Base-by-base conservation (phyloP, 2,329 filamentous ascomycete species). In the Venturia oleaginea region DNA sequence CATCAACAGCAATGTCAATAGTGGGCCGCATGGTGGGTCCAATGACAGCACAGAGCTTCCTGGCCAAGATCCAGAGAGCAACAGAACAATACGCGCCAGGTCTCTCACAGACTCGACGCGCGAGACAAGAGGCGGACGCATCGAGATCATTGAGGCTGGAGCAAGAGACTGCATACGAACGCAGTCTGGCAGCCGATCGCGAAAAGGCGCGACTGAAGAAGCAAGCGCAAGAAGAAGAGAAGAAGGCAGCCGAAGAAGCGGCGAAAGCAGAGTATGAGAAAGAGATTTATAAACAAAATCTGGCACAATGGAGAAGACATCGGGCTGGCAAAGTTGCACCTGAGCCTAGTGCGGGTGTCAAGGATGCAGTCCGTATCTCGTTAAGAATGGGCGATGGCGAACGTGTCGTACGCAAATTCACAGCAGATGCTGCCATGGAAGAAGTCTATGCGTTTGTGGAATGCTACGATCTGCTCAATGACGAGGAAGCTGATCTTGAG, bases 391-490 rank as follows among this genome's bases (percentile, higher is more conserved):
- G 81, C 0, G 87, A 84, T 4, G 89, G 85, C 0, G 88, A 91
- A 60, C 83, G 92, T 51, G 84, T 96, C 2, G 84, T 96, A 64
- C 84, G 93, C 51, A 84, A 84, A 61, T 97, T 99, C 73, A 75
- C 80, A 0, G 79, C 82, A 0, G 80, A 85, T n/a, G 85, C 89
- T 0, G 81, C 83, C 2, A 79, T 97, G 43, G 93, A 97, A 73
- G 92, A 97, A 71, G 78, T 99, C 6, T 97, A 97, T 75, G 94
- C 93, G 0, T 97, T 96, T 76, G 92, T 97, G 2, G 94, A 99
- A 72, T 97, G 93, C 76, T 88, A 92, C 73, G 86, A 91, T 62
- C 69, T 88, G 6, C 70, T 92, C 3, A 75, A 82, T 42, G 75
- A 76, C 1, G 74, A 72, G 27, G 75, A 74, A 22, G 68, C 71